Percentiles rank a stretch among this genome's conserved stretches.
Evolutionary conservation across 2,329 filamentous ascomycete species (phyloP).

Genomic region (Penicillium paneum): DNA sequence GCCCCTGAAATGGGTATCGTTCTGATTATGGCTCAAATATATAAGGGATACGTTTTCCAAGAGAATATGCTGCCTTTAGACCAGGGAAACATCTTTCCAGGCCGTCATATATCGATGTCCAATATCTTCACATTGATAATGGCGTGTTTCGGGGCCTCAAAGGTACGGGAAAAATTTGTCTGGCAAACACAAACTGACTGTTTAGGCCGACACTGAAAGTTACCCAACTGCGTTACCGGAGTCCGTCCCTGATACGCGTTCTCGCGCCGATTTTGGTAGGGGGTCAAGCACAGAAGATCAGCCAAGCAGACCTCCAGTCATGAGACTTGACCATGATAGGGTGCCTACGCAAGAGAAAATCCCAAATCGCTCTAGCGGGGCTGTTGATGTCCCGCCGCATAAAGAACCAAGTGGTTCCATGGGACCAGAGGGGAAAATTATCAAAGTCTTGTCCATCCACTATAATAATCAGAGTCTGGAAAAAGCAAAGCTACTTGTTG

Average conservation of each 20-base stretch:
- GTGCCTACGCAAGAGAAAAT: neutral
- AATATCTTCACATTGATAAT: too few species aligned
- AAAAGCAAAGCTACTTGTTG: neutral
- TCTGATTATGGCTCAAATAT: too few species aligned
- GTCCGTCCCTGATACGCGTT: neutral
- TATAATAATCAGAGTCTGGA: neutral
- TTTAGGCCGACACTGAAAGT: neutral
- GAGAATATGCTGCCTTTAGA: too few species aligned
- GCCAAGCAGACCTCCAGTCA: neutral
- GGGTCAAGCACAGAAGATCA: neutral
- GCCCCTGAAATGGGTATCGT: too few species aligned
- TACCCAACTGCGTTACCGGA: neutral
- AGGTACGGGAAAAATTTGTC: neutral
- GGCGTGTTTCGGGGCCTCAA: too few species aligned
- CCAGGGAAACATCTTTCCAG: too few species aligned
- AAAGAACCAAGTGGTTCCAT: neutral
- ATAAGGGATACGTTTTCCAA: too few species aligned
- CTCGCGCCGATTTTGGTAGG: too few species aligned
- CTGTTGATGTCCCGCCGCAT: neutral
- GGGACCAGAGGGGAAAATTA: neutral
- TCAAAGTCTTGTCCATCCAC: neutral
- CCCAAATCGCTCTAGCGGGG: neutral
- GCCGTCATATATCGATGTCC: too few species aligned
- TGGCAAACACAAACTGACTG: neutral
- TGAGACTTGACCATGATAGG: neutral